Conservation (phyloP, 2,329 filamentous ascomycete species). For the Geosmithia putterillii region DNA sequence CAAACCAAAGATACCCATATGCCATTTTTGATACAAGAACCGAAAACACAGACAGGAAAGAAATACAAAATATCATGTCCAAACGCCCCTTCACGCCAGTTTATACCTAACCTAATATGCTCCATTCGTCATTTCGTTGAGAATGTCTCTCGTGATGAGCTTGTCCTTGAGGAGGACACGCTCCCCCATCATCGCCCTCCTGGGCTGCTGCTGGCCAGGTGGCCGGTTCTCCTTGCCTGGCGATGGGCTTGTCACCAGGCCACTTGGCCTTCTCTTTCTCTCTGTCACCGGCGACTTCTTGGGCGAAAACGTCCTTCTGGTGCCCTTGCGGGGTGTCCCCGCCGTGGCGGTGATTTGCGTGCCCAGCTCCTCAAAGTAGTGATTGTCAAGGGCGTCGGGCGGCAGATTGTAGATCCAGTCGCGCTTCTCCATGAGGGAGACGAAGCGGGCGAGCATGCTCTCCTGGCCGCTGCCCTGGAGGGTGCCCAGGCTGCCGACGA, state of each 20-base stretch:
- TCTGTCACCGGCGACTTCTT: slow-evolving; percentile 3
- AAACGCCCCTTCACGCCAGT: neutral
- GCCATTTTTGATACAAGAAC: neutral
- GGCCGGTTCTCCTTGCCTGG: slow-evolving; percentile 31
- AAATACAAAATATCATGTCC: neutral
- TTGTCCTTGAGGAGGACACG: slow-evolving; percentile 52
- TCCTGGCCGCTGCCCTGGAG: slow-evolving; percentile 60
- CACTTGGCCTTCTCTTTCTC: slow-evolving; percentile 5
- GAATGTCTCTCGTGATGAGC: slow-evolving; percentile 61
- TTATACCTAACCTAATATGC: slow-evolving; percentile 17
- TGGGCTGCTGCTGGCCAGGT: slow-evolving; percentile 28
- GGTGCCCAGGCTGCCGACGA: slow-evolving; percentile 73
- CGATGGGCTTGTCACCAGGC: neutral
- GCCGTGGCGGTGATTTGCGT: slow-evolving; percentile 32
- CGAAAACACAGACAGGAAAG: neutral
- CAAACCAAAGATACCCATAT: neutral
- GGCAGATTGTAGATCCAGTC: slow-evolving; percentile 73
- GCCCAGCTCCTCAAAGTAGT: slow-evolving; percentile 50
- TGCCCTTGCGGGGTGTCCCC: slow-evolving; percentile 10
- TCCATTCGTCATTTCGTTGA: slow-evolving; percentile 54
- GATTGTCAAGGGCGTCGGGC: slow-evolving; percentile 48
- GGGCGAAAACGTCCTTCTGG: slow-evolving; percentile 9
- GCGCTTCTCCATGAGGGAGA: slow-evolving; percentile 62
- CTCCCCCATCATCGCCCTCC: slow-evolving; percentile 44
- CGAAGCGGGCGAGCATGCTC: slow-evolving; percentile 66